Evolutionary conservation across 768 basidiomycete species (phyloP).

Genomic region (Pisolithus albus): DNA sequence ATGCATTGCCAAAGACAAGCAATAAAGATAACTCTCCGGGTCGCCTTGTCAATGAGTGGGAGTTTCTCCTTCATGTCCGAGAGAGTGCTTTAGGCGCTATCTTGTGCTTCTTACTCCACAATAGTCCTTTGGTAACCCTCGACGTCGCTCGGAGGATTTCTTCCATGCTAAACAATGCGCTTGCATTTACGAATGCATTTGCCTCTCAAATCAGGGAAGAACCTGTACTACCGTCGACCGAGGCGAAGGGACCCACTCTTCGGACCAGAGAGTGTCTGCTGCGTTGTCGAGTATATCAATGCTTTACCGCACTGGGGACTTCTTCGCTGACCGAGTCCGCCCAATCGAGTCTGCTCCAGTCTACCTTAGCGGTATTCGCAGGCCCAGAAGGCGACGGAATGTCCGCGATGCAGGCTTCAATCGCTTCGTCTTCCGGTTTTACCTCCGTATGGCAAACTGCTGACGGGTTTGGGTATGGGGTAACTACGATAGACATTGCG

Average conservation of each 20-base stretch:
- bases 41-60: slow-evolving; percentile 75
- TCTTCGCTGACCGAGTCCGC: slow-evolving; percentile 74
- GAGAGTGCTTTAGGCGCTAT: slow-evolving; percentile 89
- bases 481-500: slow-evolving; percentile 59
- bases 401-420: slow-evolving; percentile 85
- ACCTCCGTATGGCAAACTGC: slow-evolving; percentile 77
- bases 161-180: slow-evolving; percentile 79
- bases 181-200: slow-evolving; percentile 86
- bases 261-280: slow-evolving; percentile 78
- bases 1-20: slow-evolving; percentile 92
- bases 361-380: slow-evolving; percentile 74
- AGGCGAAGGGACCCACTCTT: slow-evolving; percentile 46
- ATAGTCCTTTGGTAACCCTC: slow-evolving; percentile 72
- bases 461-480: slow-evolving; percentile 90
- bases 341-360: slow-evolving; percentile 76
- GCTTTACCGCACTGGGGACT: slow-evolving; percentile 77
- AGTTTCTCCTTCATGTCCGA: slow-evolving; percentile 83
- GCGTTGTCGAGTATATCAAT: slow-evolving; percentile 80
- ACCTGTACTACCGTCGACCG: slow-evolving; percentile 36
- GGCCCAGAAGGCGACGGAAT: slow-evolving; percentile 80
- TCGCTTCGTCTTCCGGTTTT: slow-evolving; percentile 83
- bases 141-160: slow-evolving; percentile 88
- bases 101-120: slow-evolving; percentile 80
- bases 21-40: slow-evolving; percentile 71
- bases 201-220: slow-evolving; percentile 66